Percentiles rank a stretch among this genome's conserved stretches.
Evolutionary conservation across 306 rosid genomes (phyloP).

Genomic region (Trifolium repens): DNA sequence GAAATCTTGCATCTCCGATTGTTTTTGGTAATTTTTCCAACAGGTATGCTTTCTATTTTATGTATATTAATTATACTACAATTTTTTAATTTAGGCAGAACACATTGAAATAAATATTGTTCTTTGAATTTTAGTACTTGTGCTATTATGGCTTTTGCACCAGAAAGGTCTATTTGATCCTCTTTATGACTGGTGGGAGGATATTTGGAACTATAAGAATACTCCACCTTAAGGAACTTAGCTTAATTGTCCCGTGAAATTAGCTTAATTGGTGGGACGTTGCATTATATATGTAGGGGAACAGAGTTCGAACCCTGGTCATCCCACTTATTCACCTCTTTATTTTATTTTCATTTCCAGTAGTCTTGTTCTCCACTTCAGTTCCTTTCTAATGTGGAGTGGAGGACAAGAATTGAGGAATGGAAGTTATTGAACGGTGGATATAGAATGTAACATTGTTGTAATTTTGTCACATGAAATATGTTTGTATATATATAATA

Average conservation of each 20-base stretch:
- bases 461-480: constrained; percentile 18
- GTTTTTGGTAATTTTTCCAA: constrained; percentile 71
- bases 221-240: too few species aligned
- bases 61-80: constrained; percentile 1
- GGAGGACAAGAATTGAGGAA: constrained; percentile 23
- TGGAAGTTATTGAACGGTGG: constrained; percentile 8
- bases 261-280: too few species aligned
- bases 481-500: constrained; percentile 8
- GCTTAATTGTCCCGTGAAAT: too few species aligned
- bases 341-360: too few species aligned
- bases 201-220: too few species aligned
- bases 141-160: constrained; percentile 81
- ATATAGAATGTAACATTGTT: constrained; percentile 15
- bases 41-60: constrained; percentile 56
- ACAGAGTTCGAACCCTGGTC: too few species aligned
- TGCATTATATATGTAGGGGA: too few species aligned
- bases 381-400: neutral
- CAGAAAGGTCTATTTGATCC: too few species aligned
- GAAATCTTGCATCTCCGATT: too few species aligned
- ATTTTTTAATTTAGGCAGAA: constrained; percentile 1
- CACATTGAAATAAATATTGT: constrained; percentile 31
- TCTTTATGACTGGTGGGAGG: too few species aligned
- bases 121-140: constrained; percentile 61
- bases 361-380: neutral
- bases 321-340: too few species aligned